Evolutionary conservation across 352 stramenopile species (phyloP).

Genomic region (Globisporangium solare): DNA sequence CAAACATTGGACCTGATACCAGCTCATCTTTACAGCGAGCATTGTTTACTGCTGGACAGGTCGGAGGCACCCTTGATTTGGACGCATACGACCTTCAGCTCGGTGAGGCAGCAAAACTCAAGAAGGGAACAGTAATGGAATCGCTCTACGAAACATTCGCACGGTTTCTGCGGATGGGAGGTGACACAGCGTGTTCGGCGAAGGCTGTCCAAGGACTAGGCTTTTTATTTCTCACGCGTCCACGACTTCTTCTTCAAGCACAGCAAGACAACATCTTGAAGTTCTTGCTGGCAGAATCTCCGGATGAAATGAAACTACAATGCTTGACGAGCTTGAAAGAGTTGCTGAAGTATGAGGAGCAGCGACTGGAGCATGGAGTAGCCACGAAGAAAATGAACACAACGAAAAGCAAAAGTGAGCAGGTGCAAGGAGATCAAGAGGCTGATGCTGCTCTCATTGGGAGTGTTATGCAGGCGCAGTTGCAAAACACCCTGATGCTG

Average conservation of each 20-base stretch:
- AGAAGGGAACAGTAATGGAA: conserved; percentile 47
- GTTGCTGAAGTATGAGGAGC: conserved; percentile 63
- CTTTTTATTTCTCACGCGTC: conserved; percentile 66
- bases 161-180: conserved; percentile 36
- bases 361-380: conserved; percentile 52
- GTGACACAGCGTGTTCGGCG: conserved; percentile 41
- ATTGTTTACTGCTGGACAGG: conserved; percentile 64
- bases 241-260: conserved; percentile 60
- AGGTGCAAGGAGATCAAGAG: conserved; percentile 86
- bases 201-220: conserved; percentile 84
- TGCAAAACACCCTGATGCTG: conserved; percentile 56
- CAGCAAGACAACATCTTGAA: conserved; percentile 68
- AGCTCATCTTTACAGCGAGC: conserved; percentile 64
- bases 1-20: conserved; percentile 27
- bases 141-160: conserved; percentile 60
- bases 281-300: conserved; percentile 31
- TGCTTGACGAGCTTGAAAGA: conserved; percentile 74
- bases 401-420: conserved; percentile 64
- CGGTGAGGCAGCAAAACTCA: conserved; percentile 26
- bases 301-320: conserved; percentile 56
- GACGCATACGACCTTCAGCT: conserved; percentile 32
- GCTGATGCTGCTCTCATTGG: conserved; percentile 81
- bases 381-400: conserved; percentile 33
- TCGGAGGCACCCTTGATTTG: conserved; percentile 64
- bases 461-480: conserved; percentile 82